Base-by-base conservation (phyloP, 768 basidiomycete species). In the Tricholoma terreum region DNA sequence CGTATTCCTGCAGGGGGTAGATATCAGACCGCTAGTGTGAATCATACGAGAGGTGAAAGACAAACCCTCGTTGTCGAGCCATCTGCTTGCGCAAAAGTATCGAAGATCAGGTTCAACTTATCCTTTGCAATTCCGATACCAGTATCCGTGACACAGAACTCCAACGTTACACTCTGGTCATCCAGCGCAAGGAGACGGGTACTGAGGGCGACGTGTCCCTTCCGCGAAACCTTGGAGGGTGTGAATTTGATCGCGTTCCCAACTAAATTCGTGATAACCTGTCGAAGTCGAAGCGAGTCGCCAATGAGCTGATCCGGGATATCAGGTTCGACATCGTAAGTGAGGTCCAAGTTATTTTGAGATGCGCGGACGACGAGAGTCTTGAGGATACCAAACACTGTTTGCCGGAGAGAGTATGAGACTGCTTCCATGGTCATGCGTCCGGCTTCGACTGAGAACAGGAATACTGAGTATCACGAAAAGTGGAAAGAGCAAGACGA, bases 381-480 rank as follows among this genome's bases (percentile, higher is more conserved):
- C 77, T 99, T 99, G 67, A 98, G 83, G 59, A 98, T 97, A 27
- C 94, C 93, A 66, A 98, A 98, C 40, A 98, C 93, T 3, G 93
- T 96, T 63, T 94, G 89, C n/a, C 97, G 90, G 27, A 98, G 81
- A 9, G 95, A 98, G 75, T 96, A 99, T 2, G 95, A 89, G n/a
- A 98, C 96, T 27, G 92, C 89, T 74, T 99, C 97, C 90, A 99
- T 97, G 2, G 94, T 98, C 97, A 99, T 99, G 11, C 96, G 90
- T 45, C 97, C 97, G 38, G 96, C 97, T 74, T 99, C 97, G 67
- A 98, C 95, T 97, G 34, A 35, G 50, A 50, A 64, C 61, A 65
- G 55, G 49, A 6, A 59, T 63, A 46, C 56, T 31, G 64, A 59
- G 59, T 45, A 61, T 51, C 49, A 17, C 14, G 35, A 27, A 2